Percentiles rank a stretch among this genome's conserved stretches.
Evolutionary conservation across 768 basidiomycete species (phyloP).

Genomic region (Russula compacta): DNA sequence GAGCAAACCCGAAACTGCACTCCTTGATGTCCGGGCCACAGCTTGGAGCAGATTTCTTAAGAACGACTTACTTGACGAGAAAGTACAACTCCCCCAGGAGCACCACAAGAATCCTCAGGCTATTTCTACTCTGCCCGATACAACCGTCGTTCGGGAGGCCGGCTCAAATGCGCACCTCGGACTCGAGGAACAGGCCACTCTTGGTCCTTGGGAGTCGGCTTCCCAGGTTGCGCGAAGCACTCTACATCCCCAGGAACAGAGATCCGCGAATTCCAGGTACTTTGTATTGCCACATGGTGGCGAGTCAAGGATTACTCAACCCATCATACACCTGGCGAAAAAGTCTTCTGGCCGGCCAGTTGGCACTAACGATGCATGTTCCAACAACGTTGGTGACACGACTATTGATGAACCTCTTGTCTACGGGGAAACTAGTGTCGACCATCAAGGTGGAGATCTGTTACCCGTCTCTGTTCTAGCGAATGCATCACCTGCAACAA

Average conservation of each 20-base stretch:
- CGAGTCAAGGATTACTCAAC: not conserved
- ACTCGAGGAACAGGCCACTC: slow-evolving; percentile 21
- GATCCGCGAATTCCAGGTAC: not conserved
- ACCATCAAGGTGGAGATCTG: not conserved
- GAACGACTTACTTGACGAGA: not conserved
- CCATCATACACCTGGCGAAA: not conserved
- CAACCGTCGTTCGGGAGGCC: not conserved
- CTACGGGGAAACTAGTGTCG: not conserved
- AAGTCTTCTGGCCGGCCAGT: not conserved
- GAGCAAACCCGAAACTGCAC: slow-evolving; percentile 25
- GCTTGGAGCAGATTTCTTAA: slow-evolving; percentile 22
- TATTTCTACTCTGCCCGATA: not conserved
- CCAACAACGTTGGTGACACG: not conserved
- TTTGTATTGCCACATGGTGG: slow-evolving; percentile 1
- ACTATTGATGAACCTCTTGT: not conserved
- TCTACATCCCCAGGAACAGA: not conserved
- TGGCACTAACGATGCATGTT: not conserved
- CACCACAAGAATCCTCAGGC: not conserved
- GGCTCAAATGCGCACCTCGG: not conserved
- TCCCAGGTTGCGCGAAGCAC: slow-evolving; percentile 32
- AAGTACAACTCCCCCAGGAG: not conserved
- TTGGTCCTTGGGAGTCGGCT: slow-evolving; percentile 47
- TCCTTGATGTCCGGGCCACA: slow-evolving; percentile 30
- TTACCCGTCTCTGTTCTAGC: not conserved
- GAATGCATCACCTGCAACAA: not conserved